Conservation (phyloP, 352 stramenopile genomes). For the Globisporangium viniferum region DNA sequence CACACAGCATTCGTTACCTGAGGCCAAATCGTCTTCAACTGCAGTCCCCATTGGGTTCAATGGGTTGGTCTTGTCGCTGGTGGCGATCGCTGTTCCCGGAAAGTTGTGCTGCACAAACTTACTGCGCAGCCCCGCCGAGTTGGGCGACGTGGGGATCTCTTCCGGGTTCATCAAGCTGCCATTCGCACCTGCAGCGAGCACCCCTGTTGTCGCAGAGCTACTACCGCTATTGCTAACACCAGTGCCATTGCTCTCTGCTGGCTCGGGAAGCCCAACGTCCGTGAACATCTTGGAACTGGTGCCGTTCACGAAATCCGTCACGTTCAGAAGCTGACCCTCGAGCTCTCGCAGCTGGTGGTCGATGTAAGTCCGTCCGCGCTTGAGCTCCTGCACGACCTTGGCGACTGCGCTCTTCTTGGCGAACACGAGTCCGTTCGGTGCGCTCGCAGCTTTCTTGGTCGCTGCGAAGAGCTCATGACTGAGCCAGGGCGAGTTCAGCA, state of each 20-base stretch:
- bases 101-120: constrained; percentile 23
- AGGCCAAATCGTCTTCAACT: constrained; percentile 68
- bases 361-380: constrained; percentile 48
- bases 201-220: not conserved
- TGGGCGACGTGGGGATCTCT: constrained; percentile 10
- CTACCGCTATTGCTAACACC: not conserved
- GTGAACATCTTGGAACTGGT: constrained; percentile 41
- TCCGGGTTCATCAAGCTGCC: constrained; percentile 17
- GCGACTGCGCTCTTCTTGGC: constrained; percentile 52
- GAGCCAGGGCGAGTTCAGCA: constrained; percentile 58
- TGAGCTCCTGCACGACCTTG: constrained; percentile 64
- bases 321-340: constrained; percentile 52
- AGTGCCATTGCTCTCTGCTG: constrained; percentile 4
- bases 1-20: constrained; percentile 26
- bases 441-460: constrained; percentile 53
- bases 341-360: constrained; percentile 61
- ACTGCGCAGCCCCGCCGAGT: constrained; percentile 17
- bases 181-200: not conserved
- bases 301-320: constrained; percentile 60
- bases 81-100: constrained; percentile 6
- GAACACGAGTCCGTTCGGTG: constrained; percentile 37
- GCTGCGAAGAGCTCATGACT: constrained; percentile 59
- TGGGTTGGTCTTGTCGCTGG: constrained; percentile 24
- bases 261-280: constrained; percentile 11
- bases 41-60: constrained; percentile 27